These are phyloP conservation scores for Kodamaea leandrae DNA, from an alignment of 805 yeast species.

Conservation along the genomic window DNA sequence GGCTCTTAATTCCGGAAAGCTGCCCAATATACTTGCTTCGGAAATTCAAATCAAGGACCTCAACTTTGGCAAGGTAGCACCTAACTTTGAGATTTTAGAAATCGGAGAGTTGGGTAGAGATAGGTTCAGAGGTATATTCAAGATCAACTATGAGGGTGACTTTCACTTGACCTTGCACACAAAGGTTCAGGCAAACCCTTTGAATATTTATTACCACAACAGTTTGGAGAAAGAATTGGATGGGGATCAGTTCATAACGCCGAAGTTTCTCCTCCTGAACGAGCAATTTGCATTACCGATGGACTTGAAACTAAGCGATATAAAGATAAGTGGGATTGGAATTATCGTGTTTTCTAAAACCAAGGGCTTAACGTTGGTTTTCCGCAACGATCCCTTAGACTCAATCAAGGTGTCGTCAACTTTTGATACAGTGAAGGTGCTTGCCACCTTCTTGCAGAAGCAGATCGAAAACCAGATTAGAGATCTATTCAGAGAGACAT, in stretches of 20 bases:
- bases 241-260: conserved; percentile 51
- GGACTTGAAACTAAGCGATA: conserved; percentile 68
- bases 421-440: conserved; percentile 80
- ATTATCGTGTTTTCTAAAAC: conserved; percentile 78
- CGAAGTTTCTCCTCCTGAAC: conserved; percentile 62
- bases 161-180: conserved; percentile 73
- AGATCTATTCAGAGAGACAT: conserved; percentile 75
- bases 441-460: conserved; percentile 77
- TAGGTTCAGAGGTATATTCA: conserved; percentile 78
- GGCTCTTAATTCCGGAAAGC: conserved; percentile 69
- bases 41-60: conserved; percentile 65
- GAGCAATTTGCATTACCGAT: conserved; percentile 76
- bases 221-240: conserved; percentile 36
- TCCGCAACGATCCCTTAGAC: conserved; percentile 85
- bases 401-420: conserved; percentile 79
- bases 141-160: conserved; percentile 71
- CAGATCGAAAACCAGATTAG: conserved; percentile 81
- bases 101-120: conserved; percentile 78
- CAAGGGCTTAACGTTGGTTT: conserved; percentile 82
- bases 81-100: conserved; percentile 73
- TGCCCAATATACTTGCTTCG: conserved; percentile 69
- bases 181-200: conserved; percentile 79
- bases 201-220: conserved; percentile 60
- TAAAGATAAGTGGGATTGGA: conserved; percentile 74
- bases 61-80: conserved; percentile 71